Evolutionary conservation across 163 green algal species (phyloP).

Genomic region (Scenedesmus sp.): DNA sequence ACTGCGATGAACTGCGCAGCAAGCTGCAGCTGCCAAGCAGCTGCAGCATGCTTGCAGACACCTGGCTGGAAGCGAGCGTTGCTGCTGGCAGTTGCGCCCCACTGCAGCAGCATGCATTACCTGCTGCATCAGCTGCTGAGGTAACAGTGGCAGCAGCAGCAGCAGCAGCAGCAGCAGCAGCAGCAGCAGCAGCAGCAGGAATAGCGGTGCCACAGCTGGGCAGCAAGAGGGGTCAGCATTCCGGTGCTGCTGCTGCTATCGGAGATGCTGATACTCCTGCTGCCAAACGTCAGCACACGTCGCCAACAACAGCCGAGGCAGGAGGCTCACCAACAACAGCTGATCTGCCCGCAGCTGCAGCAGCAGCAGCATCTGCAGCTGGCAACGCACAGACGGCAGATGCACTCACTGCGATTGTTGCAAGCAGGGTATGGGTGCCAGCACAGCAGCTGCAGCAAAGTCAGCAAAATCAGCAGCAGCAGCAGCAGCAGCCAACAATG

Average conservation of each 20-base stretch:
- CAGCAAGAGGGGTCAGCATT: background rate
- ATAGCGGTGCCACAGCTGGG: background rate
- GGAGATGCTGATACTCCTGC: background rate
- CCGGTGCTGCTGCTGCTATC: background rate
- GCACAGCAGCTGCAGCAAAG: background rate
- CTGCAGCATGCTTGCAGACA: background rate
- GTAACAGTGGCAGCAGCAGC: background rate
- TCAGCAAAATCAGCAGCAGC: background rate
- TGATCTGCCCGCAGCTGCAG: background rate
- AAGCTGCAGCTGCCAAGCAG: background rate
- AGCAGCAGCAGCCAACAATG: background rate
- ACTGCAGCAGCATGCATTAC: background rate
- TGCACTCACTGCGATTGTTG: background rate
- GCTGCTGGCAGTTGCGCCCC: background rate
- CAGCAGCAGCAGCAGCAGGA: background rate
- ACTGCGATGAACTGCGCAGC: background rate
- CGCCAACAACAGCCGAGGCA: background rate
- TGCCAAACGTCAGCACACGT: background rate
- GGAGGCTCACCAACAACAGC: background rate
- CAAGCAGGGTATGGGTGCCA: constrained; percentile 10
- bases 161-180: background rate
- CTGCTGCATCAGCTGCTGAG: background rate
- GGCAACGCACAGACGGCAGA: background rate
- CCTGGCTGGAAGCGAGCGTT: constrained; percentile 14
- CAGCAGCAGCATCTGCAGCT: background rate